Evolutionary conservation across 2,329 filamentous ascomycete genomes (phyloP), one percentile per base, ranked within the genome.

Genomic region (Lecanosticta acicola): DNA sequence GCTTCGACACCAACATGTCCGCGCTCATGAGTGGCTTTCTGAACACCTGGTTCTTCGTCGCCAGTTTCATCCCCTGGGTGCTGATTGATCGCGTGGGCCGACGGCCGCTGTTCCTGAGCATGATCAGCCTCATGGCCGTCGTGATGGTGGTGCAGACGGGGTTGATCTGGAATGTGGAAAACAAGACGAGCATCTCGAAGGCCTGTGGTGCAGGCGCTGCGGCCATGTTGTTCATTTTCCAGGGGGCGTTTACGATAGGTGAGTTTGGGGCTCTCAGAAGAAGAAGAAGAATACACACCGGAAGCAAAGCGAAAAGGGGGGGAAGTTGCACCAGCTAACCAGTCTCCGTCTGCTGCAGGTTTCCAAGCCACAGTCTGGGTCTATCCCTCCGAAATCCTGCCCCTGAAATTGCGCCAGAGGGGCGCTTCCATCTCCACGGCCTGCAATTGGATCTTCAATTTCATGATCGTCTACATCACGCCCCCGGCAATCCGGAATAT

Each of bases 401-500:
- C 79, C 20, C 52, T 64, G 20, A 51, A 51, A 34, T 47, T 56
- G 7, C 56, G 65, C 7, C 57, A 63, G 19, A 54, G 61, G 32
- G 63, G 64, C 11, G 56, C 57, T 4, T 60, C 61, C 1, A 53
- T 68, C 18, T 61, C 62, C 1, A 62, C 51, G 1, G 62, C 62
- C 1, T 55, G 57, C 9, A 64, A 66, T 32, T 66, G 62, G 53
- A 56, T 64, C 17, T 46, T 47, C 43, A 80, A 81, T 63, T 83
- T 83, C 63, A 68, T 83, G 59, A 78, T 84, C 18, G 81, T 84
- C 40, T 81, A 83, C 75, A 77, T 84, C 41, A 81, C 79, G 0
- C 80, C 80, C 0, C 72, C 78, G 4, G 77, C 79, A 3, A 79
- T 84, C 51, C 63, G 67, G 7, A 76, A 71, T 47, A 79, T 80